phyloP scores from a whole-genome alignment of 2,329 filamentous ascomycete species.

The Mollisia scopiformis region DNA sequence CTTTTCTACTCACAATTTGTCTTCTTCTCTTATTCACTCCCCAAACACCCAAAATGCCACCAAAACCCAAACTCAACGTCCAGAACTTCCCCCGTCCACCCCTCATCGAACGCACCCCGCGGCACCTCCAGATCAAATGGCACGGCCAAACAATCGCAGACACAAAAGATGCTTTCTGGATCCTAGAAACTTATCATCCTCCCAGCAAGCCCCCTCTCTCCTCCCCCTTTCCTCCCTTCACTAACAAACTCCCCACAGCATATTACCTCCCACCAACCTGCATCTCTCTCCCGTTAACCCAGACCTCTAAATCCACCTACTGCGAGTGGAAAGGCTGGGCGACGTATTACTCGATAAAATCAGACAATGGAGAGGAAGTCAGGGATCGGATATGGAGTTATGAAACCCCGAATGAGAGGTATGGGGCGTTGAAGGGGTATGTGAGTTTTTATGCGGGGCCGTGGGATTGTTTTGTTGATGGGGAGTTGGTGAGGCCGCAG shows the following conservation, averaged over 20 bases:
- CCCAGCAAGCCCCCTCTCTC: conserved; percentile 46
- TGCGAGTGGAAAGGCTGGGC: conserved; percentile 66
- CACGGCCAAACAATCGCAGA: conserved; percentile 57
- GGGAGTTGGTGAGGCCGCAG: conserved; percentile 60
- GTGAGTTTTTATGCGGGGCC: conserved; percentile 63
- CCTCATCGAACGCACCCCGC: conserved; percentile 53
- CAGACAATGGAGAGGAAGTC: conserved; percentile 32
- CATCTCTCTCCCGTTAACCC: conserved; percentile 49
- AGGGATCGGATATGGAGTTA: conserved; percentile 62
- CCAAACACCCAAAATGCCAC: conserved; percentile 38
- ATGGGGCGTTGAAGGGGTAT: conserved; percentile 56
- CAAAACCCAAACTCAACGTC: conserved; percentile 53
- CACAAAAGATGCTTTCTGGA: conserved; percentile 62
- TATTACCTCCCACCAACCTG: conserved; percentile 61
- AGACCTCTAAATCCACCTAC: conserved; percentile 48
- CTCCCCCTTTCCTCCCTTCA: not conserved
- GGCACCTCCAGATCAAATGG: conserved; percentile 60
- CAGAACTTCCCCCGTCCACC: conserved; percentile 62
- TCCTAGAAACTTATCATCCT: conserved; percentile 64
- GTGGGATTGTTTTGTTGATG: conserved; percentile 65
- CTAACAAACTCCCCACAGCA: conserved; percentile 39
- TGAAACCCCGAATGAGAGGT: conserved; percentile 53
- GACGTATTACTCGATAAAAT: conserved; percentile 51
- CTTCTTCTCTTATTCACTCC: not conserved
- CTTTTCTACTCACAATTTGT: not conserved